These are phyloP conservation scores for Bolboschoenus planiculmis DNA, from an alignment of 176 grass and related monocot species.

Conservation along the genomic window DNA sequence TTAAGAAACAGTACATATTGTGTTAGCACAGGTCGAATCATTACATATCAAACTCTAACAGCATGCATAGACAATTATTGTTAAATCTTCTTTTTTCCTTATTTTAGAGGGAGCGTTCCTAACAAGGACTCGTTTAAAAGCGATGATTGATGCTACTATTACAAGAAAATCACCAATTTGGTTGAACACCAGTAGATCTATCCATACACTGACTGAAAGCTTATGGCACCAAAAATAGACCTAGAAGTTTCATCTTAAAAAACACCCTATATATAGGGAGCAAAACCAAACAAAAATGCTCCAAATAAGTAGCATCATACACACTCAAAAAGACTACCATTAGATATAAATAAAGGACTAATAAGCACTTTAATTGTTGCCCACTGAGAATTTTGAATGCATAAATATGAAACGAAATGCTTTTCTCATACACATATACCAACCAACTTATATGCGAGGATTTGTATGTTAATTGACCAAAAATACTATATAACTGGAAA, in stretches of 20 bases:
- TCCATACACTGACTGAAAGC: neutral
- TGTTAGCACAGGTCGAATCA: neutral
- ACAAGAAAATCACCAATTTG: neutral
- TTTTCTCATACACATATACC: neutral
- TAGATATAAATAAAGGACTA: neutral
- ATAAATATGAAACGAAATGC: neutral
- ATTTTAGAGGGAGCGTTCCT: neutral
- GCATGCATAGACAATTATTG: neutral
- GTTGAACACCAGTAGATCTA: neutral
- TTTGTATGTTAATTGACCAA: no score
- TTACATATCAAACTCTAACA: neutral
- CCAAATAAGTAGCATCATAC: neutral
- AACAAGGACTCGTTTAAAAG: neutral
- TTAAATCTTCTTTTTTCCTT: neutral
- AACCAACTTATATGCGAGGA: neutral
- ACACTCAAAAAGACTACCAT: neutral
- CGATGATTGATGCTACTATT: neutral
- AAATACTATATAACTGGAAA: neutral
- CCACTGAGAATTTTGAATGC: neutral
- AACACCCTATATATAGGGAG: neutral
- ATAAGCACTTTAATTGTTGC: neutral
- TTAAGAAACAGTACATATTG: neutral
- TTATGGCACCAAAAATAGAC: neutral
- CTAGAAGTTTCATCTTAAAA: neutral
- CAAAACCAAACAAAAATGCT: neutral